These are phyloP conservation scores for Talaromyces sp. DNA, from an alignment of 2,329 filamentous ascomycete genomes.

Conservation along the genomic window DNA sequence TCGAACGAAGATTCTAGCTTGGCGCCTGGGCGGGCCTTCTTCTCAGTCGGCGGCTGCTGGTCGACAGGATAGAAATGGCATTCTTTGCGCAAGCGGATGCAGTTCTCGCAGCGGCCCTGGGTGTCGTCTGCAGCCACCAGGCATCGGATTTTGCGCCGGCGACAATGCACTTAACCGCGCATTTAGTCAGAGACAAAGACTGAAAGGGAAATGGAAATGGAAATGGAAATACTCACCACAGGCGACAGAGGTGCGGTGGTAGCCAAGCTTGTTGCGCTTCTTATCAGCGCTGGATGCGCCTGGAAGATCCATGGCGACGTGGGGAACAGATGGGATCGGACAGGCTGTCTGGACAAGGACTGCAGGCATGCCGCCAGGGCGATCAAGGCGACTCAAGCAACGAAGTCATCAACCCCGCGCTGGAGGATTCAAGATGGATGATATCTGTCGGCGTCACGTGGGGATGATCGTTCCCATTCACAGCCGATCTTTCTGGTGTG, in stretches of 20 bases:
- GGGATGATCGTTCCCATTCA: not conserved
- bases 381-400: slow-evolving; percentile 7
- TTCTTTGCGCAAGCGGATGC: slow-evolving; percentile 88
- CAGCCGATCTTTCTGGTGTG: not conserved
- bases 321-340: slow-evolving; percentile 27
- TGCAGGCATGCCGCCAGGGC: slow-evolving; percentile 34
- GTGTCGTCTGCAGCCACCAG: slow-evolving; percentile 68
- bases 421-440: slow-evolving; percentile 9
- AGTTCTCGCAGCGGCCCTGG: slow-evolving; percentile 80
- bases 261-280: slow-evolving; percentile 86
- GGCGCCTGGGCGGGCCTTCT: slow-evolving; percentile 40
- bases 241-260: slow-evolving; percentile 90
- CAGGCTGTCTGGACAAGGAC: slow-evolving; percentile 29
- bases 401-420: slow-evolving; percentile 1
- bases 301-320: slow-evolving; percentile 30
- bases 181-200: not conserved
- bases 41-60: slow-evolving; percentile 56
- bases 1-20: slow-evolving; percentile 43
- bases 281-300: slow-evolving; percentile 50
- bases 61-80: slow-evolving; percentile 91
- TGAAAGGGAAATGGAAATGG: not conserved
- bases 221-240: slow-evolving; percentile 66
- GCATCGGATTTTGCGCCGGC: slow-evolving; percentile 88
- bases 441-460: slow-evolving; percentile 7
- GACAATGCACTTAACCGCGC: slow-evolving; percentile 67